Percentiles rank a stretch among this genome's conserved stretches.
Conservation (phyloP, 495 filamentous ascomycete genomes). For the Hypoxylon rickii region DNA sequence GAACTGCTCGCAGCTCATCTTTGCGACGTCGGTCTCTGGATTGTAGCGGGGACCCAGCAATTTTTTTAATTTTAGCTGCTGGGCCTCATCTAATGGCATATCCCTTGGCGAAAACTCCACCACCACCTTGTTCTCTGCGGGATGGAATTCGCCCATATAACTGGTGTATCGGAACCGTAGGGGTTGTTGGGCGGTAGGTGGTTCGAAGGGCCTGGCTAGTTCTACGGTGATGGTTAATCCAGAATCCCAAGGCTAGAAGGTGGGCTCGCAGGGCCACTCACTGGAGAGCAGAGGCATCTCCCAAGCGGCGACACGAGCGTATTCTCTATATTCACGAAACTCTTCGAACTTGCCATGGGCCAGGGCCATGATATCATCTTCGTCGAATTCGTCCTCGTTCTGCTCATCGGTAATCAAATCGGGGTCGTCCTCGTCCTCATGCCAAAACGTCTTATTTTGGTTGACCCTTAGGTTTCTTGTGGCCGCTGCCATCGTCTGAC, state of each 20-base stretch:
- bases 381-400: constrained; percentile 52
- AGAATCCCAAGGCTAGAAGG: not conserved
- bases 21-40: constrained; percentile 78
- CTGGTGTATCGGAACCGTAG: constrained; percentile 97
- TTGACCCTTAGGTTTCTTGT: constrained; percentile 3
- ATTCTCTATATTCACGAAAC: constrained; percentile 87
- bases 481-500: not conserved
- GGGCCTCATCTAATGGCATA: constrained; percentile 63
- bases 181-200: constrained; percentile 64
- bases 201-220: constrained; percentile 78
- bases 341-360: constrained; percentile 87
- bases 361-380: constrained; percentile 80
- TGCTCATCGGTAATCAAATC: constrained; percentile 47
- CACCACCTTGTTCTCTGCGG: constrained; percentile 89
- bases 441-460: constrained; percentile 41
- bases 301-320: constrained; percentile 86
- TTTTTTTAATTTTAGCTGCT: constrained; percentile 84
- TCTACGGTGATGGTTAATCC: constrained; percentile 56
- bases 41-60: constrained; percentile 88
- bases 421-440: constrained; percentile 46
- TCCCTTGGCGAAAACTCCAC: constrained; percentile 81
- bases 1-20: constrained; percentile 91
- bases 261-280: constrained; percentile 50
- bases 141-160: constrained; percentile 93
- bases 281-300: constrained; percentile 91